These are phyloP conservation scores for Krasilnikovozyma curviuscula DNA, from an alignment of 768 basidiomycete species.

Conservation along the genomic window DNA sequence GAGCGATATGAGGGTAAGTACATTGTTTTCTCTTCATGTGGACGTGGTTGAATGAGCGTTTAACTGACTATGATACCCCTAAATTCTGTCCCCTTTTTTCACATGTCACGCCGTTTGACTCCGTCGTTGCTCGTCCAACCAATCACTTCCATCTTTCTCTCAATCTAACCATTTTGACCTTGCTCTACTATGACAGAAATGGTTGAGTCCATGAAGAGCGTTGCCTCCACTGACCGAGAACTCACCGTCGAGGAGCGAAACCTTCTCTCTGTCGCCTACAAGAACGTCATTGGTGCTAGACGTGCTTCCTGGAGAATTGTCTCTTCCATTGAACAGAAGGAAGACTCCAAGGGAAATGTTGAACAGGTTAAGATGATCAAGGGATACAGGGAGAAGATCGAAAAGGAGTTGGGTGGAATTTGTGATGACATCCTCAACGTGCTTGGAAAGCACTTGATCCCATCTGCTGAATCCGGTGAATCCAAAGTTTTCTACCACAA, in stretches of 20 bases:
- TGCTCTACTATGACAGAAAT: slow-evolving; percentile 39
- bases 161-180: neutral
- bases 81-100: slow-evolving; percentile 13
- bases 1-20: slow-evolving; percentile 86
- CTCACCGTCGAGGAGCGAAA: slow-evolving; percentile 97
- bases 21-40: neutral
- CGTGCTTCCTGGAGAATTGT: slow-evolving; percentile 97
- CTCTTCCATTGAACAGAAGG: slow-evolving; percentile 96
- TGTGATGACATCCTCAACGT: slow-evolving; percentile 97
- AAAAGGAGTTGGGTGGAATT: slow-evolving; percentile 88
- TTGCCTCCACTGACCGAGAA: slow-evolving; percentile 92
- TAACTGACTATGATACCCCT: too few relatives aligned
- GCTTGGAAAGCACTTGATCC: slow-evolving; percentile 88
- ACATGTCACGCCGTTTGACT: neutral
- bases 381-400: slow-evolving; percentile 93
- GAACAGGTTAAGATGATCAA: slow-evolving; percentile 94
- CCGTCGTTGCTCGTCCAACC: neutral
- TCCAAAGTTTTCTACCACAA: slow-evolving; percentile 99
- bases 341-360: slow-evolving; percentile 95
- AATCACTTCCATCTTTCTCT: too few relatives aligned
- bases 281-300: slow-evolving; percentile 93
- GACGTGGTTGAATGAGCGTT: too few relatives aligned
- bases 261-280: slow-evolving; percentile 92
- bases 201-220: slow-evolving; percentile 99
- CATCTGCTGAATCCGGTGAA: slow-evolving; percentile 88